Conservation (phyloP, 805 yeast genomes). For the Maudiozyma turicensis region DNA sequence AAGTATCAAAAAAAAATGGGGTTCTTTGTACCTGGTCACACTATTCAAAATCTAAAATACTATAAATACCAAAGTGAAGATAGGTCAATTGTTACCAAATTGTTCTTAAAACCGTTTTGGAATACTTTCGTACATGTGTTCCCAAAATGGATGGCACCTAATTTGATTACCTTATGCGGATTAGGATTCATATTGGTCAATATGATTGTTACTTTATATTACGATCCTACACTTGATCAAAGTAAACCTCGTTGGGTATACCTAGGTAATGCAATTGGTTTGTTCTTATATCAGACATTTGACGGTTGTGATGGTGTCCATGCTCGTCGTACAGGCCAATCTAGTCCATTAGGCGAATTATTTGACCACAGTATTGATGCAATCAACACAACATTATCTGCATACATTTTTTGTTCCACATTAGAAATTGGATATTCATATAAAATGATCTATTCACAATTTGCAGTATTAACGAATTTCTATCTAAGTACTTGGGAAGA, state of each 20-base stretch:
- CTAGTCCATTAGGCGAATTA: slow-evolving; percentile 88
- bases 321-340: slow-evolving; percentile 90
- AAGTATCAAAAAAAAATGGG: slow-evolving; percentile 39
- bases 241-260: slow-evolving; percentile 70
- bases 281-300: slow-evolving; percentile 87
- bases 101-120: slow-evolving; percentile 79
- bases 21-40: slow-evolving; percentile 46
- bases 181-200: slow-evolving; percentile 60
- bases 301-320: slow-evolving; percentile 96
- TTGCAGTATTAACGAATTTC: slow-evolving; percentile 70
- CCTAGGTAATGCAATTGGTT: slow-evolving; percentile 65
- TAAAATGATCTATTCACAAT: slow-evolving; percentile 51
- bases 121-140: slow-evolving; percentile 55
- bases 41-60: slow-evolving; percentile 42
- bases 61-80: slow-evolving; percentile 70
- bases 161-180: slow-evolving; percentile 78
- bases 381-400: slow-evolving; percentile 70
- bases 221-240: slow-evolving; percentile 56
- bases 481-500: slow-evolving; percentile 94
- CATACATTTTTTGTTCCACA: slow-evolving; percentile 65
- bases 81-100: slow-evolving; percentile 65
- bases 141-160: slow-evolving; percentile 88
- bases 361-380: slow-evolving; percentile 84
- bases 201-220: slow-evolving; percentile 53
- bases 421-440: slow-evolving; percentile 65